A percentile compares a stretch with the other conserved stretches of the same genome.
These are phyloP conservation scores for Excoecaria agallocha DNA, from an alignment of 345 rosid species.

Conservation along the genomic window DNA sequence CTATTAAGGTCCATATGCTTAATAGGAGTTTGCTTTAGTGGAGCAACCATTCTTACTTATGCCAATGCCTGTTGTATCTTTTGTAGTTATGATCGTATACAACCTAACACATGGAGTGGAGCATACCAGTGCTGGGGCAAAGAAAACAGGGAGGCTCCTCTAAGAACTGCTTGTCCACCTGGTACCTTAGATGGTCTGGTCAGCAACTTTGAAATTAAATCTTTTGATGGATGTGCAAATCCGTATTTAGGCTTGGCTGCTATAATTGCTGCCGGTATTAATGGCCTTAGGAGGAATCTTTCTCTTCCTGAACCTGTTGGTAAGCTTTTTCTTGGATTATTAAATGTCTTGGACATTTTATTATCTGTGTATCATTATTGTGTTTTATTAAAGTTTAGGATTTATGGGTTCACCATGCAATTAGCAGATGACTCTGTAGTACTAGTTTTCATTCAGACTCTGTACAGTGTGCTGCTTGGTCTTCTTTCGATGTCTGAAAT, in stretches of 20 bases:
- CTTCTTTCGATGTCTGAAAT: too few relatives aligned
- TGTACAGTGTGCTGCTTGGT: too few relatives aligned
- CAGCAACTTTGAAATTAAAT: constrained; percentile 91
- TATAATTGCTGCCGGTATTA: constrained; percentile 81
- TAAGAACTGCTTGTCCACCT: constrained; percentile 91
- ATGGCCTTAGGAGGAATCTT: constrained; percentile 74
- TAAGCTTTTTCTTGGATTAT: constrained; percentile 24
- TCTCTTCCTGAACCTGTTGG: constrained; percentile 76
- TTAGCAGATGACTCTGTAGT: not conserved
- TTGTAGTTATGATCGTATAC: constrained; percentile 84
- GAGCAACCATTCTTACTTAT: not conserved
- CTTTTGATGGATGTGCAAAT: constrained; percentile 90
- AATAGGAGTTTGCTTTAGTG: too few relatives aligned
- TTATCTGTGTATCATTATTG: not conserved
- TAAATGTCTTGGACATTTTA: not conserved
- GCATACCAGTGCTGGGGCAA: constrained; percentile 99
- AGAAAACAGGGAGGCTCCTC: constrained; percentile 88
- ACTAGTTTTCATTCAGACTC: not conserved
- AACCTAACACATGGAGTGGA: constrained; percentile 94
- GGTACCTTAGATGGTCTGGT: constrained; percentile 66
- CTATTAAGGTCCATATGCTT: too few relatives aligned
- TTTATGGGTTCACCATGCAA: not conserved
- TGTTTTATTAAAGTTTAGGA: not conserved
- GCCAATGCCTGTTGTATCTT: not conserved
- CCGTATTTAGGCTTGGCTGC: constrained; percentile 78